Percentiles rank a stretch among this genome's conserved stretches.
Evolutionary conservation across 257 asterid species (phyloP).

Genomic region (Plantago ovata): DNA sequence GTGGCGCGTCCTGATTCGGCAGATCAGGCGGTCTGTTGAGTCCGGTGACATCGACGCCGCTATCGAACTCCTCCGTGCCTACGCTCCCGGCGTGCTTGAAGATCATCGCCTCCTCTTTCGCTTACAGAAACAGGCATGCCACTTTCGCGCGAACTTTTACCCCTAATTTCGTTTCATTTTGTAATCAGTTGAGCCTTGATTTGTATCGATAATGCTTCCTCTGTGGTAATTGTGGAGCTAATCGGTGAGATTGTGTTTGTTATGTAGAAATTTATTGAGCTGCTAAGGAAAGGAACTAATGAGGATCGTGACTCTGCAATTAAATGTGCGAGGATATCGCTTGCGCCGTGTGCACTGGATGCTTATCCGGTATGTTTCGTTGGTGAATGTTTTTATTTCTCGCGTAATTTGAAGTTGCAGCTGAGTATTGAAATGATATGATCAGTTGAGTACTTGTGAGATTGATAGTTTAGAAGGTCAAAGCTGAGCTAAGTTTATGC

Average conservation of each 20-base stretch:
- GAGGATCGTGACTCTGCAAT: slow-evolving; percentile 84
- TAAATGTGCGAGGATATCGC: slow-evolving; percentile 62
- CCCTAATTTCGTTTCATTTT: not conserved
- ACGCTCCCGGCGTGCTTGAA: slow-evolving; percentile 67
- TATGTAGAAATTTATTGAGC: slow-evolving; percentile 79
- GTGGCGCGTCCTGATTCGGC: slow-evolving; percentile 78
- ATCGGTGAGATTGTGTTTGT: slow-evolving; percentile 8
- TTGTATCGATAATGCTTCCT: not conserved
- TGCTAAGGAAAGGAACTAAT: slow-evolving; percentile 74
- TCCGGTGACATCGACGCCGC: slow-evolving; percentile 83
- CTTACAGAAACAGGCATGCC: slow-evolving; percentile 86
- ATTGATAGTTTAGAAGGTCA: not conserved
- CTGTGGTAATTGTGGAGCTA: not conserved
- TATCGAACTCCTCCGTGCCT: slow-evolving; percentile 52
- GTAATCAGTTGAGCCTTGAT: not conserved
- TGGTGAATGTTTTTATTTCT: not conserved
- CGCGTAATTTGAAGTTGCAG: no score
- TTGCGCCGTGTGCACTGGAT: slow-evolving; percentile 94
- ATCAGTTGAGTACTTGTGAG: not conserved
- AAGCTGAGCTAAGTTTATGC: not conserved
- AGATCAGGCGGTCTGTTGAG: slow-evolving; percentile 70
- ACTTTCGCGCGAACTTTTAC: not conserved
- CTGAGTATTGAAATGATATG: not conserved
- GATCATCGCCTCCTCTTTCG: slow-evolving; percentile 96
- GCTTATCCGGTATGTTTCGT: slow-evolving; percentile 75